A percentile compares a stretch with the other conserved stretches of the same genome.
phyloP scores from a whole-genome alignment of 371 early-diverging fungal species.

The Actinomucor elegans region DNA sequence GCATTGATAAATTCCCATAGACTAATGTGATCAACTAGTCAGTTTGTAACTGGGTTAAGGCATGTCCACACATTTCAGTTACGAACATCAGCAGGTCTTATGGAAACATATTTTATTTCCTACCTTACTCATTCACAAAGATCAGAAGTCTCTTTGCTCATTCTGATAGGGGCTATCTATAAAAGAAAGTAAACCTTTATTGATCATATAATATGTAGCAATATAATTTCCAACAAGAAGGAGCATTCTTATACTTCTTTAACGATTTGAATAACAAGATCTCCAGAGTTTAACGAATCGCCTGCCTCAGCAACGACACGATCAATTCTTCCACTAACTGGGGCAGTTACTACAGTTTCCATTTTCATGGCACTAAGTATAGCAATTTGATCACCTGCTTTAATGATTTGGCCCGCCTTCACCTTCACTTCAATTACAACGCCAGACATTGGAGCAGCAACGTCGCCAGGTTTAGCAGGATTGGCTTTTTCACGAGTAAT shows the following conservation, averaged over 20 bases:
- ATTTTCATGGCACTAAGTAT: conserved; percentile 97
- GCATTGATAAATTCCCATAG: too few species aligned
- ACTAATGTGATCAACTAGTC: too few species aligned
- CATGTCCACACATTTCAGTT: too few species aligned
- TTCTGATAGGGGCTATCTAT: too few species aligned
- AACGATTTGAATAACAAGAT: conserved; percentile 71
- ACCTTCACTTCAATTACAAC: conserved; percentile 89
- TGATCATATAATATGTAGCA: too few species aligned
- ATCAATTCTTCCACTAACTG: conserved; percentile 78
- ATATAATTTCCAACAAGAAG: too few species aligned
- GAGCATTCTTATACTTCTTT: conserved; percentile 43
- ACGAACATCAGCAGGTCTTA: too few species aligned
- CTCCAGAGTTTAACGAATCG: conserved; percentile 82
- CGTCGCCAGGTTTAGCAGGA: conserved; percentile 72
- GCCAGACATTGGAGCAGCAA: conserved; percentile 97
- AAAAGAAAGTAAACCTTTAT: too few species aligned
- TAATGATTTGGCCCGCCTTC: conserved; percentile 76
- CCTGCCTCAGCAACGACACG: conserved; percentile 68
- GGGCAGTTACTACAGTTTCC: conserved; percentile 91
- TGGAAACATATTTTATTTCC: too few species aligned
- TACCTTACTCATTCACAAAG: too few species aligned
- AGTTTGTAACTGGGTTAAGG: too few species aligned
- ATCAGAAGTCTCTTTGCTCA: too few species aligned
- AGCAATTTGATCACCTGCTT: conserved; percentile 87
- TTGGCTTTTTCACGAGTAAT: conserved; percentile 80